Evolutionary conservation across 2,329 filamentous ascomycete genomes (phyloP).

Genomic region (Colletotrichum sp.): DNA sequence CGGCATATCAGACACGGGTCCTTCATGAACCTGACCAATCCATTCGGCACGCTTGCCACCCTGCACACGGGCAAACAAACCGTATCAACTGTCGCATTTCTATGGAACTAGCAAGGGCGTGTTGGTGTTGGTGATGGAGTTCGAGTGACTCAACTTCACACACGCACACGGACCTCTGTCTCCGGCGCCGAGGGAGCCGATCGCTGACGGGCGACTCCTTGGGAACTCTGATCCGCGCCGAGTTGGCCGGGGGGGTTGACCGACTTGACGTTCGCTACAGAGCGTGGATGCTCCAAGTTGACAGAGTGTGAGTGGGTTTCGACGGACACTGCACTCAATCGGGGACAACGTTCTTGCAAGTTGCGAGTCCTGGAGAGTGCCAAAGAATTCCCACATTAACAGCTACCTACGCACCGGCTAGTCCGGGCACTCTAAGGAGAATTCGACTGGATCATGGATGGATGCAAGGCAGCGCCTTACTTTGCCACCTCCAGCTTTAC

Average conservation of each 20-base stretch:
- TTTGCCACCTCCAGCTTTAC: neutral
- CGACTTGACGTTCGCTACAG: neutral
- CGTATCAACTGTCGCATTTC: neutral
- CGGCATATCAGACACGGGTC: neutral
- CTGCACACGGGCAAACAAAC: conserved; percentile 1
- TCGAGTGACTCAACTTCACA: neutral
- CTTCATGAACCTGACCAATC: neutral
- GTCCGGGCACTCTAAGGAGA: neutral
- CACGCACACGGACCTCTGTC: neutral
- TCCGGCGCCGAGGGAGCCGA: conserved; percentile 10
- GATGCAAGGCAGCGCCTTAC: neutral
- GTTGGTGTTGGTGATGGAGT: neutral
- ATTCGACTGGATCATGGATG: conserved; percentile 9
- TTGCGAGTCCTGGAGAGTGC: neutral
- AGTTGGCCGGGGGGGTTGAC: neutral
- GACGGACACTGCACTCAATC: conserved; percentile 1
- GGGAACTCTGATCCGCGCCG: neutral
- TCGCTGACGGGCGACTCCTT: neutral
- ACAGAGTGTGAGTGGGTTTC: neutral
- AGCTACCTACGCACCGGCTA: neutral
- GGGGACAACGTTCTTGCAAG: neutral
- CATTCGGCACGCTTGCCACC: neutral
- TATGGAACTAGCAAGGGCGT: neutral
- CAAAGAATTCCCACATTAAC: neutral
- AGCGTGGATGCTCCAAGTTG: neutral